Conservation (phyloP, 2,329 filamentous ascomycete species). For the Pezizomycotina sp. region DNA sequence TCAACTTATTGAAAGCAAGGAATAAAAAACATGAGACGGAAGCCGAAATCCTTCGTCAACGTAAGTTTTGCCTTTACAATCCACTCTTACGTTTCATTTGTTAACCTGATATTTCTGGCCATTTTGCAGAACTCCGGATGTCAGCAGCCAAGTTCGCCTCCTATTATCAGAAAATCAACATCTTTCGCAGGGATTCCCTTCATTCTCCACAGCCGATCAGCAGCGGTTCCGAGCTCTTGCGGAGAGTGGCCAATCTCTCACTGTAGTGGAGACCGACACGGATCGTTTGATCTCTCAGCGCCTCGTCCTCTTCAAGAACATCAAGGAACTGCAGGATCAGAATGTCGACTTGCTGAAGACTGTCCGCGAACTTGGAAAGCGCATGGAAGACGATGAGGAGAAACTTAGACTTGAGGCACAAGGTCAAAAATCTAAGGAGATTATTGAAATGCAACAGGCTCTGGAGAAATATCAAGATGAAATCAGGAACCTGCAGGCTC, state of each 20-base stretch:
- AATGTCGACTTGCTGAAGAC: conserved; percentile 72
- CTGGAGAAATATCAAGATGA: conserved; percentile 71
- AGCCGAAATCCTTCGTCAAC: conserved; percentile 62
- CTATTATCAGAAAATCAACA: conserved; percentile 75
- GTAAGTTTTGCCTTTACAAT: conserved; percentile 8
- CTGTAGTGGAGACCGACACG: conserved; percentile 58
- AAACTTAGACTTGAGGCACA: conserved; percentile 36
- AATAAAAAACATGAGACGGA: conserved; percentile 47
- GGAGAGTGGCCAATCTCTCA: conserved; percentile 58
- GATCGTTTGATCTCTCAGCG: conserved; percentile 79
- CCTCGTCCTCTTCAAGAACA: conserved; percentile 74
- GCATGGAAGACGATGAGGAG: conserved; percentile 20
- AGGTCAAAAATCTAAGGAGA: conserved; percentile 46
- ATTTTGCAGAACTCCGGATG: conserved; percentile 50
- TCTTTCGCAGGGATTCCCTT: conserved; percentile 59
- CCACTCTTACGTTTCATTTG: neutral
- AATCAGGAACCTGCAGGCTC: conserved; percentile 55
- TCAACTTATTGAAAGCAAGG: conserved; percentile 61
- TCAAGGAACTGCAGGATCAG: conserved; percentile 70
- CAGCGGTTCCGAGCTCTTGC: conserved; percentile 58
- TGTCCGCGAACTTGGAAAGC: conserved; percentile 58
- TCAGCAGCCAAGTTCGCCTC: conserved; percentile 75
- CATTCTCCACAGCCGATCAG: conserved; percentile 54
- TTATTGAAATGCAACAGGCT: conserved; percentile 55
- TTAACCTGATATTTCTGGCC: conserved; percentile 5